phyloP scores from a whole-genome alignment of 2,329 filamentous ascomycete genomes.

The Phaeosphaeria sp. region DNA sequence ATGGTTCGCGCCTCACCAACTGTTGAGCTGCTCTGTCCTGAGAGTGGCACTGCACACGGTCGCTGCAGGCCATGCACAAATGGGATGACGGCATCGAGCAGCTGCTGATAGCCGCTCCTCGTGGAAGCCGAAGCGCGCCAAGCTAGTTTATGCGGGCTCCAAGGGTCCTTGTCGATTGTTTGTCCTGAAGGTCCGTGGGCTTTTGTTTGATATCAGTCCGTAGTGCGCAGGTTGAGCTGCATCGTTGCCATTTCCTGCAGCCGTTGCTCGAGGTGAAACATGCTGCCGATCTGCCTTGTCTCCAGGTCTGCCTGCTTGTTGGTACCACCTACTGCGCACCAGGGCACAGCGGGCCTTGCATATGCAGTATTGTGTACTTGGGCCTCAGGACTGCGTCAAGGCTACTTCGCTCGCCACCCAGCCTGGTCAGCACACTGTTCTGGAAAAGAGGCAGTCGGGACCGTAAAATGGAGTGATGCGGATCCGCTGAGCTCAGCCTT shows the following conservation, averaged over 20 bases:
- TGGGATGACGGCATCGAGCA: slow-evolving; percentile 24
- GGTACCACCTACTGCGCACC: not conserved
- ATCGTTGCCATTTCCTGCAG: not conserved
- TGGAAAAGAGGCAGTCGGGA: not conserved
- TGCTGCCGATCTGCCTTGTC: not conserved
- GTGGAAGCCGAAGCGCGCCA: slow-evolving; percentile 9
- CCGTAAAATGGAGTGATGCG: not conserved
- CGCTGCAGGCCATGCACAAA: not conserved
- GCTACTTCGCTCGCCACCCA: not conserved
- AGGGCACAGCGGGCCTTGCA: not conserved
- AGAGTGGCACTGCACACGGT: not conserved
- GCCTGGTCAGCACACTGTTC: not conserved
- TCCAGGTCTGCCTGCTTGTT: not conserved
- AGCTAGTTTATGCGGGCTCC: slow-evolving; percentile 1
- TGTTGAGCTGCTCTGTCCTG: not conserved
- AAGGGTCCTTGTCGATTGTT: not conserved
- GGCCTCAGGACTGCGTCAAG: slow-evolving; percentile 2
- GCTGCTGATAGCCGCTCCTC: slow-evolving; percentile 4
- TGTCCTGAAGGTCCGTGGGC: not conserved
- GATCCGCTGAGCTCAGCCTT: not conserved
- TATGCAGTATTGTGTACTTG: not conserved
- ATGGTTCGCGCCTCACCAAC: slow-evolving; percentile 5
- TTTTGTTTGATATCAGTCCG: not conserved
- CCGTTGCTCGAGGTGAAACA: not conserved
- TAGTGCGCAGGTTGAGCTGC: not conserved